Conservation (phyloP, 441 rosid species). For the Melastoma candidum region DNA sequence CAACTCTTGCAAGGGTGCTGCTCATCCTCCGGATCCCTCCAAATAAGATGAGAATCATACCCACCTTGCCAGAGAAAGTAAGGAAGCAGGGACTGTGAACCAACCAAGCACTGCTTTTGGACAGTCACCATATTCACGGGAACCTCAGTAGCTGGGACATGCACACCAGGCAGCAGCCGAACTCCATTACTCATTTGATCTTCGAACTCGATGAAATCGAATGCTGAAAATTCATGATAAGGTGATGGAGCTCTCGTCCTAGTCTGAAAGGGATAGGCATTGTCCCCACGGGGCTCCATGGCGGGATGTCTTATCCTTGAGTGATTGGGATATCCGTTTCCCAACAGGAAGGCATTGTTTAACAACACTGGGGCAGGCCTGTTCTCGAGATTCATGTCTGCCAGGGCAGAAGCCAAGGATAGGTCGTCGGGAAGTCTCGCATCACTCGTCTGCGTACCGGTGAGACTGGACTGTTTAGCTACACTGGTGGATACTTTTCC, state of each 20-base stretch:
- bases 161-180: slow-evolving; percentile 28
- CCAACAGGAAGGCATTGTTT: slow-evolving; percentile 17
- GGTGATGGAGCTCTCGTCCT: slow-evolving; percentile 21
- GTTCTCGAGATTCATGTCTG: slow-evolving; percentile 31
- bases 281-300: slow-evolving; percentile 15
- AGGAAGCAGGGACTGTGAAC: slow-evolving; percentile 35
- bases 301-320: slow-evolving; percentile 19
- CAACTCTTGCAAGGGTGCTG: slow-evolving; percentile 40
- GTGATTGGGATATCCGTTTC: slow-evolving; percentile 24
- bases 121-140: slow-evolving; percentile 25
- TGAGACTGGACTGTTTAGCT: slow-evolving; percentile 24
- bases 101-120: slow-evolving; percentile 38
- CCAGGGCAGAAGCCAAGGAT: slow-evolving; percentile 46
- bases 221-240: slow-evolving; percentile 26
- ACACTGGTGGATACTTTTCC: slow-evolving; percentile 18
- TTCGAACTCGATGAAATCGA: slow-evolving; percentile 23
- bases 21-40: slow-evolving; percentile 45
- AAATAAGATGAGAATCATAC: slow-evolving; percentile 34
- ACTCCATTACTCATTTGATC: slow-evolving; percentile 30
- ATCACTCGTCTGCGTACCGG: slow-evolving; percentile 28
- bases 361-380: slow-evolving; percentile 23
- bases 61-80: slow-evolving; percentile 31
- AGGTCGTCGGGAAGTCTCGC: slow-evolving; percentile 43
- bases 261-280: slow-evolving; percentile 22
- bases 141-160: slow-evolving; percentile 32